Conservation (phyloP, 2,329 filamentous ascomycete genomes). For the Orbilia brochopaga region DNA sequence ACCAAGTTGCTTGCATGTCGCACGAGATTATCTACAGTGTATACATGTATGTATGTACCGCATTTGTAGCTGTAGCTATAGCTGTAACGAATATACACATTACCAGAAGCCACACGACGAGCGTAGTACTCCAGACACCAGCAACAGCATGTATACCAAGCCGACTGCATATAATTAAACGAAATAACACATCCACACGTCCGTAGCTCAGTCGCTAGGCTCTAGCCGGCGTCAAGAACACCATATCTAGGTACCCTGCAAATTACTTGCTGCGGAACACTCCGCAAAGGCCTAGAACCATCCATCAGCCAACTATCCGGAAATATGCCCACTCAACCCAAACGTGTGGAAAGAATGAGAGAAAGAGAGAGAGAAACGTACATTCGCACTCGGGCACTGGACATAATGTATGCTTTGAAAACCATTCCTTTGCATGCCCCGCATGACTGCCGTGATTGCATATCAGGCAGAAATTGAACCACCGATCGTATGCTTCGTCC, state of each 20-base stretch:
- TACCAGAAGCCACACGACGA: no score
- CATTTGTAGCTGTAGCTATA: no score
- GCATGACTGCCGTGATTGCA: slow-evolving; percentile 73
- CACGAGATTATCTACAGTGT: no score
- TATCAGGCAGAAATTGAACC: slow-evolving; percentile 71
- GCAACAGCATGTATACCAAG: not conserved
- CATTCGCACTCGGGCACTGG: slow-evolving; percentile 73
- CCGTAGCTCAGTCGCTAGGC: not conserved
- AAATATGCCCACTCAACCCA: no score
- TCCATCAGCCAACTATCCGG: not conserved
- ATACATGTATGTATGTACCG: no score
- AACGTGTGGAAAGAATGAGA: slow-evolving; percentile 4
- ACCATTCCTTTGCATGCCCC: slow-evolving; percentile 72
- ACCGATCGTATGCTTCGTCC: slow-evolving; percentile 59
- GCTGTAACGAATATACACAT: no score
- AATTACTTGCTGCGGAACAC: slow-evolving; percentile 46
- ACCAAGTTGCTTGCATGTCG: no score
- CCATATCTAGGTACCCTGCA: not conserved
- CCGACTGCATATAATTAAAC: not conserved
- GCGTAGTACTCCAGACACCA: no score
- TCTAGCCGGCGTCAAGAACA: not conserved
- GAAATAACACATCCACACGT: not conserved
- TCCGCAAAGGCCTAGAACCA: slow-evolving; percentile 40
- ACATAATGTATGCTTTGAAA: slow-evolving; percentile 69
- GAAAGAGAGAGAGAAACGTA: slow-evolving; percentile 57